Evolutionary conservation across 176 grass and related monocot genomes (phyloP).

Genomic region (Cenchrus fungigraminus): DNA sequence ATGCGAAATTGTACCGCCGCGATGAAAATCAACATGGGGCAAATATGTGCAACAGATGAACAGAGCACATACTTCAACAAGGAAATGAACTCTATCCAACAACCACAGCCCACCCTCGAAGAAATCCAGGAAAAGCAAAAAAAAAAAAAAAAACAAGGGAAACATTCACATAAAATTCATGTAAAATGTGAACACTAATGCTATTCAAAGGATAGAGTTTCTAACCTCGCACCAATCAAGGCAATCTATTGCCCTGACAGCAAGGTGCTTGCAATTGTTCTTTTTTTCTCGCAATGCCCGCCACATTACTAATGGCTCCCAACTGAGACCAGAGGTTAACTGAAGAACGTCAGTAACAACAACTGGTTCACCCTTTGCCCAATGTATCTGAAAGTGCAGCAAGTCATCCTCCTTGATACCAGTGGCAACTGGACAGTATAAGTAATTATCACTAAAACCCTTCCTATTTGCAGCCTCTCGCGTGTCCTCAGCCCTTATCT

Average conservation of each 20-base stretch:
- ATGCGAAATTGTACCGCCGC: background rate
- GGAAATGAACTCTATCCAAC: background rate
- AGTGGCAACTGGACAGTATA: slow-evolving; percentile 59
- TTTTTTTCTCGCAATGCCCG: slow-evolving; percentile 63
- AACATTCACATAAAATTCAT: too few relatives aligned
- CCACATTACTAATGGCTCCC: slow-evolving; percentile 94
- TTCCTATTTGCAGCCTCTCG: slow-evolving; percentile 54
- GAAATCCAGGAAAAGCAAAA: too few relatives aligned
- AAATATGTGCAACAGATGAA: background rate
- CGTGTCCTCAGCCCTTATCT: slow-evolving; percentile 24
- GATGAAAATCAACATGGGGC: background rate
- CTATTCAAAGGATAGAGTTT: background rate
- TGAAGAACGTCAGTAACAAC: slow-evolving; percentile 66
- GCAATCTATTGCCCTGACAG: slow-evolving; percentile 68
- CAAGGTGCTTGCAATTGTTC: background rate
- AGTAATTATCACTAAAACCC: slow-evolving; percentile 62
- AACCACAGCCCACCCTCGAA: background rate
- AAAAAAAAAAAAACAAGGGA: too few relatives aligned
- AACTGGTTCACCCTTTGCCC: slow-evolving; percentile 74
- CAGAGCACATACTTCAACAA: background rate
- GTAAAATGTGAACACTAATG: too few relatives aligned
- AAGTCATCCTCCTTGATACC: slow-evolving; percentile 54
- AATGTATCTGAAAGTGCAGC: slow-evolving; percentile 76
- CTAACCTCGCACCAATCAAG: slow-evolving; percentile 79
- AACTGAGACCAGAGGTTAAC: slow-evolving; percentile 68